Evolutionary conservation across 2,329 filamentous ascomycete species (phyloP).

Genomic region (Harringtonia lauricola): DNA sequence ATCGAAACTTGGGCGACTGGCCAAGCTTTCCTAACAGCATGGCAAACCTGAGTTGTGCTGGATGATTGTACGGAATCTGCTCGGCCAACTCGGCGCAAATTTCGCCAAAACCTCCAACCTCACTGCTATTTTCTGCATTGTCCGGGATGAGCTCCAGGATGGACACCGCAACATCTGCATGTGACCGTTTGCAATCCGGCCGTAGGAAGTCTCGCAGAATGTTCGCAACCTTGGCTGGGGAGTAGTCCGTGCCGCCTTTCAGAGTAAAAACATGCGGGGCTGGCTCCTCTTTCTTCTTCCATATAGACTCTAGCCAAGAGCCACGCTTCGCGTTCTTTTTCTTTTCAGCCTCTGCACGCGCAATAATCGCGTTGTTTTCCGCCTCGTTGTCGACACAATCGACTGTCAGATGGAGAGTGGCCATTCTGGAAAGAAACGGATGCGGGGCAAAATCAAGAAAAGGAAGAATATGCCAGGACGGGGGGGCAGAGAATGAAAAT

Average conservation of each 20-base stretch:
- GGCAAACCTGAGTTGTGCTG: conserved; percentile 1
- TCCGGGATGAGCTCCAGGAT: neutral
- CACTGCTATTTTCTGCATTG: neutral
- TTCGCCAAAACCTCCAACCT: neutral
- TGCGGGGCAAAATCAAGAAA: too few relatives aligned
- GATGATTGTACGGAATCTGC: conserved; percentile 2
- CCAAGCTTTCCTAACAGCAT: neutral
- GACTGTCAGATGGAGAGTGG: neutral
- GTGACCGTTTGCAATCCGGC: neutral
- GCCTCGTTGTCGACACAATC: conserved; percentile 1
- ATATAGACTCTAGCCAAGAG: neutral
- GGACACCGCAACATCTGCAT: neutral
- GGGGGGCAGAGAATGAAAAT: too few relatives aligned
- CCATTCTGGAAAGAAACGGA: neutral
- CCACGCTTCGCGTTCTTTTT: neutral
- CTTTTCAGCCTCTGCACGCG: neutral
- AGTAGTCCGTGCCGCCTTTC: neutral
- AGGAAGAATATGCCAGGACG: too few relatives aligned
- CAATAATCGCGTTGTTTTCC: neutral
- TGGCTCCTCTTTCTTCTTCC: neutral
- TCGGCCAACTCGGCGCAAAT: conserved; percentile 1
- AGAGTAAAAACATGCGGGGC: neutral
- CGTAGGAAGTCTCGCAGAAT: neutral
- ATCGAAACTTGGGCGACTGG: neutral
- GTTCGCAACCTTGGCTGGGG: neutral